phyloP scores from a whole-genome alignment of 306 rosid species.

The Heteromeles arbutifolia region DNA sequence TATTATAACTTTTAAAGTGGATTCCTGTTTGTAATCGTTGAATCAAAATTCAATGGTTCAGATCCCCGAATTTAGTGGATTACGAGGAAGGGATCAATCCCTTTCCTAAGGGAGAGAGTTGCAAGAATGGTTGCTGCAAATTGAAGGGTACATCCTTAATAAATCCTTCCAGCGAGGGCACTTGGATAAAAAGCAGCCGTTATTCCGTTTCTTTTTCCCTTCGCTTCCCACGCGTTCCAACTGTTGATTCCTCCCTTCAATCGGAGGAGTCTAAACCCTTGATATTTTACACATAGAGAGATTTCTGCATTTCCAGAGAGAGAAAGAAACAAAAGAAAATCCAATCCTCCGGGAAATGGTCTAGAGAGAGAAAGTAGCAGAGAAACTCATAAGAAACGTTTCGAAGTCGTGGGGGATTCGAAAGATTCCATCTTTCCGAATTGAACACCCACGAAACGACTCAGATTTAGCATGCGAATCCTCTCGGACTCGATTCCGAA shows the following conservation, averaged over 20 bases:
- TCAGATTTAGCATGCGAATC: slow-evolving; percentile 8
- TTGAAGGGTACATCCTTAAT: neutral
- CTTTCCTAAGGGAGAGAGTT: no score
- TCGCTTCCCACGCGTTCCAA: neutral
- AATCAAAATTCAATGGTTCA: no score
- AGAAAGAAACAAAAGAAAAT: neutral
- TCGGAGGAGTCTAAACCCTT: slow-evolving; percentile 20
- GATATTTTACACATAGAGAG: neutral
- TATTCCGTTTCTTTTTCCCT: neutral
- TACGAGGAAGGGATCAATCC: no score
- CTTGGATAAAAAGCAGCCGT: neutral
- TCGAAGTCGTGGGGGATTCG: neutral
- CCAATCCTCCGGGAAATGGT: neutral
- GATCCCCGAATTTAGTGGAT: no score
- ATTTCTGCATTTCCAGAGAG: neutral
- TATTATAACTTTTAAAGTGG: no score
- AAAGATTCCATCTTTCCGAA: neutral
- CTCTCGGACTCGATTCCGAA: neutral
- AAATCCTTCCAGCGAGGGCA: neutral
- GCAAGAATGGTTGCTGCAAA: neutral
- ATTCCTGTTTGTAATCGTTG: no score
- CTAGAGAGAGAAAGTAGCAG: neutral
- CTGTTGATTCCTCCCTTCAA: slow-evolving; percentile 7
- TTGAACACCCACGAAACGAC: neutral
- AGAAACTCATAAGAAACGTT: neutral